Evolutionary conservation across 768 basidiomycete genomes (phyloP).

Genomic region (Russula sp.): DNA sequence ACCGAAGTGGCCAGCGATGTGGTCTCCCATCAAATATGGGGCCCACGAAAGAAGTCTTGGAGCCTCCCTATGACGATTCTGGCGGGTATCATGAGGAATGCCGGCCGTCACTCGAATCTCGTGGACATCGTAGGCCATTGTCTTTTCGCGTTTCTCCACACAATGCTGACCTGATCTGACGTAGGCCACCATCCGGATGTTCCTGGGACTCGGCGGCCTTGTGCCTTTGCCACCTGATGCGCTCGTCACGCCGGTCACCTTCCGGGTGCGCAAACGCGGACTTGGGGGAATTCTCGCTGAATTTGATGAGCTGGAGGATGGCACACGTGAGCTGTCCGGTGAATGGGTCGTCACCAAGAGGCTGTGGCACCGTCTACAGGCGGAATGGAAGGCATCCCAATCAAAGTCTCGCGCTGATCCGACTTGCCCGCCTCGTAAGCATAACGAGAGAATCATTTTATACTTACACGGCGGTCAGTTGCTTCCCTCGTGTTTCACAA

Average conservation of each 20-base stretch:
- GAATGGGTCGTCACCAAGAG: conserved; percentile 97
- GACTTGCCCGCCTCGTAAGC: conserved; percentile 26
- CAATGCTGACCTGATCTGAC: background rate
- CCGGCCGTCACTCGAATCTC: conserved; percentile 71
- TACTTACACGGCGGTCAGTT: conserved; percentile 86
- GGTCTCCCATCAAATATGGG: conserved; percentile 72
- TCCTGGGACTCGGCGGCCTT: conserved; percentile 75
- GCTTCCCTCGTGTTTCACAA: background rate
- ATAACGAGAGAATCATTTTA: conserved; percentile 75
- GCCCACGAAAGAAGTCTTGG: conserved; percentile 87
- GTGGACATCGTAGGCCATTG: conserved; percentile 63
- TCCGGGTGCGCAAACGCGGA: conserved; percentile 62
- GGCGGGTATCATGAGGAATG: conserved; percentile 77
- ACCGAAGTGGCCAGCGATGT: conserved; percentile 55
- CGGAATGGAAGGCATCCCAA: conserved; percentile 56
- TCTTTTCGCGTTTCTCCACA: background rate
- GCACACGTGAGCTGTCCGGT: conserved; percentile 73
- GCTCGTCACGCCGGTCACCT: conserved; percentile 90
- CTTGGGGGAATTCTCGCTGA: conserved; percentile 75
- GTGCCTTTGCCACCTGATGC: conserved; percentile 89
- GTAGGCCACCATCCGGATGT: conserved; percentile 43
- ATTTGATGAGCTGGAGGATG: conserved; percentile 69
- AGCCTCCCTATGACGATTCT: conserved; percentile 91
- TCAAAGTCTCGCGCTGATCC: conserved; percentile 17
- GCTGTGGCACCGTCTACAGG: conserved; percentile 81